Percentiles rank a stretch among this genome's conserved stretches.
Evolutionary conservation across 768 basidiomycete genomes (phyloP).

Genomic region (Pholiota molesta): DNA sequence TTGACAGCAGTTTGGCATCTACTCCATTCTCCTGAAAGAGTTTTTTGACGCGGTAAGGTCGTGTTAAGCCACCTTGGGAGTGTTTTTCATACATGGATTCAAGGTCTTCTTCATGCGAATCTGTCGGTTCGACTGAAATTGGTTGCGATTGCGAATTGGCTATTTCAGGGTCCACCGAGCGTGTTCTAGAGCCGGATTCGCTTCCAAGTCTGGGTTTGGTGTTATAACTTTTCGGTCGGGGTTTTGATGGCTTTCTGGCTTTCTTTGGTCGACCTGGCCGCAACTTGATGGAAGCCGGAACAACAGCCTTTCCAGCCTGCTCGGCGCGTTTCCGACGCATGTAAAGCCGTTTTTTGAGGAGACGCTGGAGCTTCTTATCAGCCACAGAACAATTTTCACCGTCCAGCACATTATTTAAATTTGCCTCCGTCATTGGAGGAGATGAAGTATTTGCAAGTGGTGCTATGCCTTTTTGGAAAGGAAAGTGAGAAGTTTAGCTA

Average conservation of each 20-base stretch:
- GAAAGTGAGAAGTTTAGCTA: neutral
- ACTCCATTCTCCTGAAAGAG: constrained; percentile 48
- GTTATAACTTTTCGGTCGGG: constrained; percentile 23
- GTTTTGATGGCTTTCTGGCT: constrained; percentile 23
- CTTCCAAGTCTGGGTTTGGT: constrained; percentile 9
- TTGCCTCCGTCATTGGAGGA: neutral
- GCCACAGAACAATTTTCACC: neutral
- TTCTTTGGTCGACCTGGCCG: constrained; percentile 37
- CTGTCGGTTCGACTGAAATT: neutral
- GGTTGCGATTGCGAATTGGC: neutral
- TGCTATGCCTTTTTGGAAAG: neutral
- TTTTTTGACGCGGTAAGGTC: constrained; percentile 43
- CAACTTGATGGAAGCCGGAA: constrained; percentile 34
- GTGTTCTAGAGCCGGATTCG: neutral
- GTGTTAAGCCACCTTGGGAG: constrained; percentile 41
- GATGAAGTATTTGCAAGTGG: neutral
- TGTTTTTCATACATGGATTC: constrained; percentile 12
- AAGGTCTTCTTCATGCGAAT: constrained; percentile 5
- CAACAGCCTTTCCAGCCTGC: constrained; percentile 35
- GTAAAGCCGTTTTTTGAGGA: constrained; percentile 63
- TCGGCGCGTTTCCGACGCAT: constrained; percentile 74
- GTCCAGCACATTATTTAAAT: neutral
- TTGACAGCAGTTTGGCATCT: constrained; percentile 42
- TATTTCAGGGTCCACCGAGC: neutral
- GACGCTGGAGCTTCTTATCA: constrained; percentile 51